These are phyloP conservation scores for Pseudogymnoascus verrucosus DNA, from an alignment of 2,329 filamentous ascomycete genomes.

Conservation along the genomic window DNA sequence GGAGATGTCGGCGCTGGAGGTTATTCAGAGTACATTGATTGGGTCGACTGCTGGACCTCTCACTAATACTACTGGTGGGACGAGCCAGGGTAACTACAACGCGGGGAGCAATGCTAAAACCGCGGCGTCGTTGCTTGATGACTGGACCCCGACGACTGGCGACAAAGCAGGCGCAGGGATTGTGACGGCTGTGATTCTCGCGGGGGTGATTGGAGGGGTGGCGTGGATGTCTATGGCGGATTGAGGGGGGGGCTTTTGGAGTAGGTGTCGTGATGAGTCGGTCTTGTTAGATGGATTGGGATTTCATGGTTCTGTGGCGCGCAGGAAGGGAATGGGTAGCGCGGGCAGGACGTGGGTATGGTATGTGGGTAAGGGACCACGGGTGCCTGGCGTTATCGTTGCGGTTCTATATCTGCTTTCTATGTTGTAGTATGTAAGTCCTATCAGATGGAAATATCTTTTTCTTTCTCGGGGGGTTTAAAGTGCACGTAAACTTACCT, in stretches of 20 bases:
- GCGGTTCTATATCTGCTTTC: not conserved
- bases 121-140: not conserved
- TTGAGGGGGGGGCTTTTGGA: not conserved
- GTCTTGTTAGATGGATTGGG: not conserved
- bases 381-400: not conserved
- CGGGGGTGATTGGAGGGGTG: constrained; percentile 27
- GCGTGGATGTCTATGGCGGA: constrained; percentile 28
- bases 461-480: not conserved
- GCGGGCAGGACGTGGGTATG: not conserved
- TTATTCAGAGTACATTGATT: constrained; percentile 36
- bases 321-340: not conserved
- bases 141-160: constrained; percentile 15
- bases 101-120: constrained; percentile 10
- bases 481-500: not conserved
- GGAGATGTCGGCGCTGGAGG: constrained; percentile 48
- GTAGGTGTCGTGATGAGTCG: not conserved
- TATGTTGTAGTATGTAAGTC: not conserved
- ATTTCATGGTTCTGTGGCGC: not conserved
- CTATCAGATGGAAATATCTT: not conserved
- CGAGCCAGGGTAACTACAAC: constrained; percentile 35
- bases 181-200: constrained; percentile 30
- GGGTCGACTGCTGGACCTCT: constrained; percentile 30
- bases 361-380: not conserved
- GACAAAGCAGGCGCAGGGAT: constrained; percentile 34
- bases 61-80: constrained; percentile 42